phyloP scores from a whole-genome alignment of 2,329 filamentous ascomycete genomes.

The Cladorrhinum sp. region DNA sequence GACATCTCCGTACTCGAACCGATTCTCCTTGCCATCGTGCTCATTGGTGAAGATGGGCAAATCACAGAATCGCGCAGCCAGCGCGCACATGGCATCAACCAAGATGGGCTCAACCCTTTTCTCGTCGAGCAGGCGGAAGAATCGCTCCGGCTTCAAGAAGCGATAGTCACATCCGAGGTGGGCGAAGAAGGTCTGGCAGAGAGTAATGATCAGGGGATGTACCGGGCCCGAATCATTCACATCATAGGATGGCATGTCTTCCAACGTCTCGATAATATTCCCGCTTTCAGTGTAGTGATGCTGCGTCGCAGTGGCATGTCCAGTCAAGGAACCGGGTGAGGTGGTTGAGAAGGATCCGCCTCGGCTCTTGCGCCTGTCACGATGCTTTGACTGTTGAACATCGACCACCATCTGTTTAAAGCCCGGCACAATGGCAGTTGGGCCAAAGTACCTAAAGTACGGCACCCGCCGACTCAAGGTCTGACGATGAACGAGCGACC shows the following conservation, averaged over 20 bases:
- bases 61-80: slow-evolving; percentile 78
- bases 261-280: slow-evolving; percentile 41
- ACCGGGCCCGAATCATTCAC: slow-evolving; percentile 67
- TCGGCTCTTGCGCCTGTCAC: slow-evolving; percentile 60
- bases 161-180: slow-evolving; percentile 85
- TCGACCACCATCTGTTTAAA: slow-evolving; percentile 87
- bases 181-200: slow-evolving; percentile 77
- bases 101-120: slow-evolving; percentile 81
- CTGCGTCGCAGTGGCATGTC: slow-evolving; percentile 11
- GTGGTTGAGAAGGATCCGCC: slow-evolving; percentile 55
- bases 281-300: slow-evolving; percentile 41
- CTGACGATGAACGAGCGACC: slow-evolving; percentile 48
- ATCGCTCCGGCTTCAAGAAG: slow-evolving; percentile 71
- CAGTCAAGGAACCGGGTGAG: slow-evolving; percentile 44
- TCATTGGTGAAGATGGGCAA: slow-evolving; percentile 50
- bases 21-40: slow-evolving; percentile 46
- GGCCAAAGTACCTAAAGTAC: slow-evolving; percentile 88
- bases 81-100: slow-evolving; percentile 79
- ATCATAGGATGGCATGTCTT: slow-evolving; percentile 72
- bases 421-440: slow-evolving; percentile 85
- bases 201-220: slow-evolving; percentile 69
- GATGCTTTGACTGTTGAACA: slow-evolving; percentile 35
- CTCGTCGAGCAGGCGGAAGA: slow-evolving; percentile 72
- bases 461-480: slow-evolving; percentile 66
- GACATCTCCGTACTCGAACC: slow-evolving; percentile 69